Conservation (phyloP, 2,329 filamentous ascomycete species). For the Neonectria sp. region DNA sequence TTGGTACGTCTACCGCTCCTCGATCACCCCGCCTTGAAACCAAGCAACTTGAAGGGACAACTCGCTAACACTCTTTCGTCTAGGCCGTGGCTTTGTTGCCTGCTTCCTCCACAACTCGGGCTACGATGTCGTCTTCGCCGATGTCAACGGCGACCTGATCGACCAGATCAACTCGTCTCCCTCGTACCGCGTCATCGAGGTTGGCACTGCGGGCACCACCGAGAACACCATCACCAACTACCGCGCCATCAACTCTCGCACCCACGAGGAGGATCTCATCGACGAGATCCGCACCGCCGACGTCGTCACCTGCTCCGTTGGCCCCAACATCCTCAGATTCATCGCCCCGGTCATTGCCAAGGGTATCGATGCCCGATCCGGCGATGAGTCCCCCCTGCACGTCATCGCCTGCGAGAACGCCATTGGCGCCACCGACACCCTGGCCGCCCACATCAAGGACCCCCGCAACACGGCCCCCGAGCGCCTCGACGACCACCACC, state of each 20-base stretch:
- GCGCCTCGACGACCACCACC: slow-evolving; percentile 77
- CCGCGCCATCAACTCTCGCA: slow-evolving; percentile 95
- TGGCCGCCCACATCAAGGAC: slow-evolving; percentile 85
- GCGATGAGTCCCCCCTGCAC: slow-evolving; percentile 77
- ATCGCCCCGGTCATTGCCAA: slow-evolving; percentile 97
- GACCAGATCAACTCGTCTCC: slow-evolving; percentile 81
- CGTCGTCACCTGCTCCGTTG: slow-evolving; percentile 95
- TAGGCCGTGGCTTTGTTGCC: slow-evolving; percentile 84
- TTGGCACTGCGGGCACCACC: slow-evolving; percentile 85
- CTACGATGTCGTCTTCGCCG: slow-evolving; percentile 96
- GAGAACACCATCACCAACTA: slow-evolving; percentile 93
- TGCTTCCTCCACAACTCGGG: slow-evolving; percentile 95
- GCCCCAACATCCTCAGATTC: slow-evolving; percentile 95
- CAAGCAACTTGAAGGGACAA: not conserved
- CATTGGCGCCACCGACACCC: slow-evolving; percentile 92
- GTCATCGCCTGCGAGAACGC: slow-evolving; percentile 99
- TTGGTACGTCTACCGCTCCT: slow-evolving; percentile 65
- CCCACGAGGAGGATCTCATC: slow-evolving; percentile 84
- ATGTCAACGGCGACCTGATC: slow-evolving; percentile 90
- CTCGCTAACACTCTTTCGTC: slow-evolving; percentile 27
- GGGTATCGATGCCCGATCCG: slow-evolving; percentile 85
- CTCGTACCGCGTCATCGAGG: slow-evolving; percentile 93
- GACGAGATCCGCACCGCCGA: slow-evolving; percentile 90
- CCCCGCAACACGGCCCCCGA: slow-evolving; percentile 79
- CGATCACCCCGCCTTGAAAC: not conserved